Evolutionary conservation across 345 rosid species (phyloP), one percentile per base, ranked within the genome.

Genomic region (Limnanthes douglasii): DNA sequence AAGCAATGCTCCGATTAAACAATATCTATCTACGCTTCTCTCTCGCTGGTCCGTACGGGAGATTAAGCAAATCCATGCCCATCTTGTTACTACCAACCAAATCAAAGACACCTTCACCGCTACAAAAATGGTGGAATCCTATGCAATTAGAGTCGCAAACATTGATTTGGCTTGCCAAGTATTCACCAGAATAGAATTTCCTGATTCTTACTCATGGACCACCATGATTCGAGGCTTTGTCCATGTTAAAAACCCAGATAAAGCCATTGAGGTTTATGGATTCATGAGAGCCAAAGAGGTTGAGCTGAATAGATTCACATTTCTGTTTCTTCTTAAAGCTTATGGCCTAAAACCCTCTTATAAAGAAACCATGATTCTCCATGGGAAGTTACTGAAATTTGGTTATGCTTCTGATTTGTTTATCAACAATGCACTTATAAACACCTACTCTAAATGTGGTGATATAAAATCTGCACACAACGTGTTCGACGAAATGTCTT

Each of bases 161-260:
- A 66, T 78, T 37, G 73, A 71, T 1, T 74, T 71, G 41, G 84
- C 84, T 12, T 55, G 64, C 28, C 64, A 66, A 34, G 65, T 78
- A 73, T 78, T 78, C 48, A 80, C 71, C 15, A 48, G 68, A 56
- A 78, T 74, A 63, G 69, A 73, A 46, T 53, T 63, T 12, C 80
- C 84, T 35, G 74, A 78, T 54, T 56, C 73, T 5, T 71, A 59
- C 52, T 21, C 80, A 11, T 78, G 84, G 78, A 78, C 74, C 46
- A 71, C 77, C 0, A 72, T 74, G 15, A 74, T 78, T 47, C 84
- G 92, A n/a, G 67, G 63, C 37, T 51, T 51, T 5, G 73, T 84
- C 37, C 62, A 73, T 1, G 66, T 73, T 48, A 48, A 61, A 5
- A 69, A 74, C 11, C 92, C 92, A 18, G 12, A 39, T 8, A 40